phyloP scores from a whole-genome alignment of 306 rosid species.

The Echinosophora koreensis region DNA sequence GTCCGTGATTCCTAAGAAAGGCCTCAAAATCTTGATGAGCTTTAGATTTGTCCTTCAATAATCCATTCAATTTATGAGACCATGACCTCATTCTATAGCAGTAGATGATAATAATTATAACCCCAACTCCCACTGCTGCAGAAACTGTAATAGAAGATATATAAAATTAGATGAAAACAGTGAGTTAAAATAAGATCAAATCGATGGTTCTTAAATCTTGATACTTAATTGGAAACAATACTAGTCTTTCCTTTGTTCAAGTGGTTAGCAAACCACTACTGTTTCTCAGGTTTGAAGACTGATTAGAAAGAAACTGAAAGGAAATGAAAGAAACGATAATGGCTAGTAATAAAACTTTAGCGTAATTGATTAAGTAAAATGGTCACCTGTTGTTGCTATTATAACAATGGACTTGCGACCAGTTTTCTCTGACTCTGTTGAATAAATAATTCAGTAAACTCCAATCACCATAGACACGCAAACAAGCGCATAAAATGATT shows the following conservation, averaged over 20 bases:
- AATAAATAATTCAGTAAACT: neutral
- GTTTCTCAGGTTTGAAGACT: no score
- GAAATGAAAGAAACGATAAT: no score
- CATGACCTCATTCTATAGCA: neutral
- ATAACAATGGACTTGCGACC: no score
- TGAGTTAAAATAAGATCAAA: neutral
- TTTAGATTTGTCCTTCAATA: neutral
- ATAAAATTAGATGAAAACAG: neutral
- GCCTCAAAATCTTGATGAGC: neutral
- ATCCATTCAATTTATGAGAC: neutral
- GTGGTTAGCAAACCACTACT: neutral
- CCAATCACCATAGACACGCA: neutral
- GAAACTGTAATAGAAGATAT: neutral
- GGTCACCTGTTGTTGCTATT: neutral
- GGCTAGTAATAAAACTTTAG: no score
- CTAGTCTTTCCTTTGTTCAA: neutral
- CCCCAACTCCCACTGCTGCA: neutral
- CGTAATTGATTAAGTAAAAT: no score
- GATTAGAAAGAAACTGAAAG: neutral
- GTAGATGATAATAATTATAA: neutral
- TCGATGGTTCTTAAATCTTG: neutral
- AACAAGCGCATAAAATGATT: neutral
- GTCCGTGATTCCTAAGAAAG: conserved; percentile 10
- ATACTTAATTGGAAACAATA: neutral
- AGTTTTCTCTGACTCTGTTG: no score